phyloP scores from a whole-genome alignment of 345 rosid genomes.

The Lumnitzera racemosa region DNA sequence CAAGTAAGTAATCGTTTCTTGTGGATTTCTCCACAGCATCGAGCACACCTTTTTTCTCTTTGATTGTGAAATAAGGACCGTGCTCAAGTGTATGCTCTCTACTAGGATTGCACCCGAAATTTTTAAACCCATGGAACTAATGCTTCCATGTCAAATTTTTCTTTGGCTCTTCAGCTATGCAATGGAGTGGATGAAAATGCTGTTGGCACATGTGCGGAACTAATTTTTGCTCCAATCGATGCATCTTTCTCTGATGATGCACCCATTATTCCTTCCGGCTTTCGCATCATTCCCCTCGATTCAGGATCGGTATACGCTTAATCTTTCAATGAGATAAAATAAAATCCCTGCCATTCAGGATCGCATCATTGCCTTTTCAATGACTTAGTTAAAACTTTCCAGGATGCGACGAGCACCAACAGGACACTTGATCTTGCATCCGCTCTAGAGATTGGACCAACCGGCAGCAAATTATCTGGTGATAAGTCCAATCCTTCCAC shows the following conservation, averaged over 20 bases:
- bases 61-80: too few species aligned
- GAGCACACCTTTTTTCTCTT: too few species aligned
- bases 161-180: constrained; percentile 48
- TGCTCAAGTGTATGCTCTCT: too few species aligned
- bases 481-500: constrained; percentile 47
- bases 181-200: constrained; percentile 94
- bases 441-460: constrained; percentile 66
- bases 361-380: too few species aligned
- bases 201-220: constrained; percentile 72
- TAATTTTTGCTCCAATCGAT: constrained; percentile 91
- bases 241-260: constrained; percentile 97
- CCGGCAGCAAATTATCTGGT: constrained; percentile 48
- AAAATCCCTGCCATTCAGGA: too few species aligned
- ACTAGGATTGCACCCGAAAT: too few species aligned
- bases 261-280: constrained; percentile 90
- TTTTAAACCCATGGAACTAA: too few species aligned
- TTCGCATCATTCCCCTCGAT: constrained; percentile 90
- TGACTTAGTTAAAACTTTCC: constrained; percentile 2
- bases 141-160: background rate
- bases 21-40: background rate
- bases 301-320: constrained; percentile 49
- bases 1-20: constrained; percentile 48
- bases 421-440: constrained; percentile 95
- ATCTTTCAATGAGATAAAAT: background rate
- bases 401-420: constrained; percentile 87